Percentiles rank a stretch among this genome's conserved stretches.
phyloP scores from a whole-genome alignment of 192 early-diverging fungal species.

The Coemansia sp. region DNA sequence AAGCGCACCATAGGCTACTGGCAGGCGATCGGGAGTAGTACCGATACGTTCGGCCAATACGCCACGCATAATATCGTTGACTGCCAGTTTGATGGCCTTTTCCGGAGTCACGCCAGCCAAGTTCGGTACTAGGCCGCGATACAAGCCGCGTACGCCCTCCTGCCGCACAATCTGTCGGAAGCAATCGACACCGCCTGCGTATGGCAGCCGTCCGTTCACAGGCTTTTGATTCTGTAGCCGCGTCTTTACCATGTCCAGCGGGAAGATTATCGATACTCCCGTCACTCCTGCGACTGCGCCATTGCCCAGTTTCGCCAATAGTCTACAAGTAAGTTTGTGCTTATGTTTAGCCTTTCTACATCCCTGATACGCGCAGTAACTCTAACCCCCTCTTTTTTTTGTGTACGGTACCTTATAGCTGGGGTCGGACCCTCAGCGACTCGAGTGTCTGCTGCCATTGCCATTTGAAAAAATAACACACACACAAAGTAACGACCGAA shows the following conservation, averaged over 20 bases:
- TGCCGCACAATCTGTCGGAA: conserved; percentile 81
- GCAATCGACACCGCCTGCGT: conserved; percentile 67
- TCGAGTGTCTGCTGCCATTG: conserved; percentile 5
- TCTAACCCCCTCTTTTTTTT: not conserved
- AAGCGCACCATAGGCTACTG: conserved; percentile 72
- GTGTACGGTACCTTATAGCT: conserved; percentile 27
- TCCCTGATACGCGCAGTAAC: not conserved
- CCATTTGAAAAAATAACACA: not conserved
- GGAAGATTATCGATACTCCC: conserved; percentile 64
- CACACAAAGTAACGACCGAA: not conserved
- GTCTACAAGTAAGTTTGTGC: conserved; percentile 9
- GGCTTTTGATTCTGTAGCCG: conserved; percentile 65
- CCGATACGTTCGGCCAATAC: conserved; percentile 66
- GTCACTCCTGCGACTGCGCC: conserved; percentile 65
- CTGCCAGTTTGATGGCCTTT: conserved; percentile 75
- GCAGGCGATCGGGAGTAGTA: conserved; percentile 38
- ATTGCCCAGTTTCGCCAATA: conserved; percentile 58
- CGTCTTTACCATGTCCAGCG: conserved; percentile 75
- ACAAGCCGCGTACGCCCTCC: conserved; percentile 88
- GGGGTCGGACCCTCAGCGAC: conserved; percentile 24
- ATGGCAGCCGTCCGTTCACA: conserved; percentile 57
- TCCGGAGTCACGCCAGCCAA: conserved; percentile 93
- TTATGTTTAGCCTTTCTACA: not conserved
- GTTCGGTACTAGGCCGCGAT: conserved; percentile 92
- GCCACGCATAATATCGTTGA: conserved; percentile 61